A percentile compares a stretch with the other conserved stretches of the same genome.
Evolutionary conservation across 2,329 filamentous ascomycete species (phyloP).

Genomic region (Monilinia fructicola): DNA sequence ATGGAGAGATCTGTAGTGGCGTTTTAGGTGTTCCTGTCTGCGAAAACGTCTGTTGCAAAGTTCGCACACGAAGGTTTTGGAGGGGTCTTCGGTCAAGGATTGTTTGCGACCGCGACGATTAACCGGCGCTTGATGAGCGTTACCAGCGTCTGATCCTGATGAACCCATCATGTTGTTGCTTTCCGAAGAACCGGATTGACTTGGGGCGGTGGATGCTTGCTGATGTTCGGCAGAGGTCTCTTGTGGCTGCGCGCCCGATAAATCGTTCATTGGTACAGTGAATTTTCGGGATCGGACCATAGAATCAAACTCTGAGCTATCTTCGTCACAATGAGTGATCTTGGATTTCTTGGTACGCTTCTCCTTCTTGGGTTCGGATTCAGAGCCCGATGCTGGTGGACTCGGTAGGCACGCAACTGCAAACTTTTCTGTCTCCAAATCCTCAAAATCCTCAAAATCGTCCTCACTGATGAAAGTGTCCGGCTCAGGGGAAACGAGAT

Average conservation of each 20-base stretch:
- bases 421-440: constrained; percentile 65
- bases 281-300: constrained; percentile 41
- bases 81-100: constrained; percentile 93
- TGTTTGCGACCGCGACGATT: constrained; percentile 97
- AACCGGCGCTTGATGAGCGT: constrained; percentile 54
- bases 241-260: constrained; percentile 36
- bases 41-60: constrained; percentile 97
- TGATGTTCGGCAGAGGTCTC: constrained; percentile 35
- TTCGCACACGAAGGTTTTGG: constrained; percentile 97
- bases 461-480: constrained; percentile 75
- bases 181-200: constrained; percentile 45
- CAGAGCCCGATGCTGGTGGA: constrained; percentile 55
- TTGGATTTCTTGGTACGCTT: constrained; percentile 61
- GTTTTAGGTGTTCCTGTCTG: constrained; percentile 96
- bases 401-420: constrained; percentile 62
- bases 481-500: constrained; percentile 66
- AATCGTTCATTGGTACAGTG: constrained; percentile 40
- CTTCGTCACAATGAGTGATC: constrained; percentile 44
- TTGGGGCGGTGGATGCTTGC: constrained; percentile 42
- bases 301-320: constrained; percentile 41
- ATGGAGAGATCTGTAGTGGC: constrained; percentile 96
- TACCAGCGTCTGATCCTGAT: constrained; percentile 43
- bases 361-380: constrained; percentile 50
- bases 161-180: constrained; percentile 45
- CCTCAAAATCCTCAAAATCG: constrained; percentile 74